Evolutionary conservation across 2,329 filamentous ascomycete genomes (phyloP), one percentile per base, ranked within the genome.

Genomic region (Pyricularia grisea): DNA sequence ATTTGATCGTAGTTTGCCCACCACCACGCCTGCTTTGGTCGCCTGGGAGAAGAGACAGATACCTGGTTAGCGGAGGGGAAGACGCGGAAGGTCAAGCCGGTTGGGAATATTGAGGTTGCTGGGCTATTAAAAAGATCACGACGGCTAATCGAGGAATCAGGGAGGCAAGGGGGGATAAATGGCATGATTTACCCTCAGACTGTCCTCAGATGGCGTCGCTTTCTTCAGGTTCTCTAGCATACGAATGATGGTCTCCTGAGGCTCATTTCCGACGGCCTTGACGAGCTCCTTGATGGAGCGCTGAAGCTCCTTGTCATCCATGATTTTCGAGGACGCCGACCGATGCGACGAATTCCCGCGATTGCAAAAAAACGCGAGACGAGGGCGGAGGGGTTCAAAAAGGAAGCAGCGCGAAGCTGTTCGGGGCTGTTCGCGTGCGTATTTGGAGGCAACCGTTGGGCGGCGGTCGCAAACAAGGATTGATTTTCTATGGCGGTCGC

Each of bases 11-110:
- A 90, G 87, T 78, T 93, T 94, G 78, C 94, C 94, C 72, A 98
- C 92, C 67, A 91, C 88, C 73, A 97, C 90, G 74, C 95, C 95
- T 67, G 97, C 94, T 74, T 91, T 92, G n/a, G 94, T 98, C 61
- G 91, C 85, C 88, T 90, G 71, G 55, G 65, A 25, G 28, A n/a
- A 67, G n/a, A 4, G 28, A 58, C 28, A 33, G 20, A 28, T 25
- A 14, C 28, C 20, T 17, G 3, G 20, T 17, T 20, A 60, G 30
- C 66, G 30, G 28, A 28, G 6, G 5, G 4, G 20, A 66, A 42
- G 23, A 27, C 23, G 30, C 27, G 28, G n/a, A 3, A 33, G 3
- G 14, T 14, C 60, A 27, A 30, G 23, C 60, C 14, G 14, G 12
- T 5, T n/a, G 2, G 58, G 58, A 25, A 10, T 9, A 27, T 17